Evolutionary conservation across 352 stramenopile species (phyloP).

Genomic region (Phytopythium aichiense): DNA sequence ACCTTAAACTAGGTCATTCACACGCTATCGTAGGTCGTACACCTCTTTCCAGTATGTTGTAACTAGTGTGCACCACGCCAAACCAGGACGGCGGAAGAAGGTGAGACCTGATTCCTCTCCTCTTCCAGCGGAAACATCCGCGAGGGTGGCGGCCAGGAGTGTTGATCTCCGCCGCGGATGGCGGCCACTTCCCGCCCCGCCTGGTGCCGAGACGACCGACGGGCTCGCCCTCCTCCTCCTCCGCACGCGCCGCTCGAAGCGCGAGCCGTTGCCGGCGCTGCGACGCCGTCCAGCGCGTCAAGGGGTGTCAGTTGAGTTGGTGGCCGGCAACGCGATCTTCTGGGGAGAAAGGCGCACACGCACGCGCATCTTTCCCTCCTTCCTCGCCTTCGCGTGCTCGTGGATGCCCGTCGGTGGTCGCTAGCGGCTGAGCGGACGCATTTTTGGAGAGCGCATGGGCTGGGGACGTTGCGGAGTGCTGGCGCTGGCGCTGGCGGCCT

Average conservation of each 20-base stretch:
- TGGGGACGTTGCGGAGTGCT: background rate
- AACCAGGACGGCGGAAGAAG: background rate
- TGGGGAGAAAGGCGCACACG: background rate
- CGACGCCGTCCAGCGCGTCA: background rate
- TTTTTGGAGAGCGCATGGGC: background rate
- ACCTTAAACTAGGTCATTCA: background rate
- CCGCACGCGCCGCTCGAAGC: background rate
- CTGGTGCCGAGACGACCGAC: background rate
- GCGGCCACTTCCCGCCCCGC: too few relatives aligned
- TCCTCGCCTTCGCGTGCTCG: background rate
- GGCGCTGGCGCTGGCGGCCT: background rate
- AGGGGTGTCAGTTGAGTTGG: background rate
- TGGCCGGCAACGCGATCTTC: background rate
- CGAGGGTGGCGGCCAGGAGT: background rate
- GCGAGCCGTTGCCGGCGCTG: background rate
- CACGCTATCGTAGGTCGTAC: background rate
- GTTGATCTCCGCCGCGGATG: background rate
- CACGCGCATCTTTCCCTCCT: background rate
- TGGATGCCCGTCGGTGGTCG: background rate
- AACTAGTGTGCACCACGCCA: background rate
- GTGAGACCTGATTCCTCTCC: background rate
- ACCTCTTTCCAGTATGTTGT: background rate
- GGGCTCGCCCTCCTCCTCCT: background rate
- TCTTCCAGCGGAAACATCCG: background rate
- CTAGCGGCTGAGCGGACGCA: background rate